Evolutionary conservation across 805 yeast species (phyloP).

Genomic region (Pichia phayaonensis): DNA sequence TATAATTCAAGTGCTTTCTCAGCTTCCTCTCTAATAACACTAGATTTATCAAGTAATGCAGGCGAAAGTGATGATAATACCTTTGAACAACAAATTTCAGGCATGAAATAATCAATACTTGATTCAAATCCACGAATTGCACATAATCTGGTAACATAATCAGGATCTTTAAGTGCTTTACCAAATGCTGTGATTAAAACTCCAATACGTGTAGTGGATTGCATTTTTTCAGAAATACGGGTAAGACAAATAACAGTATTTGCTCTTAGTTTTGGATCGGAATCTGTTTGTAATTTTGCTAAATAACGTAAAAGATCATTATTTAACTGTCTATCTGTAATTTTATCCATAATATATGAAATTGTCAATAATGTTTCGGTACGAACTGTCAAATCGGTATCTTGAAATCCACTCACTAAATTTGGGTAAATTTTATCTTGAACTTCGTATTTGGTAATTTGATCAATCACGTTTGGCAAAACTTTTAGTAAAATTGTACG

Average conservation of each 20-base stretch:
- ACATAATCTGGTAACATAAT: slow-evolving; percentile 63
- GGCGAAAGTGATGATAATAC: slow-evolving; percentile 81
- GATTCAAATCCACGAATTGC: slow-evolving; percentile 68
- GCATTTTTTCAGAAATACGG: slow-evolving; percentile 53
- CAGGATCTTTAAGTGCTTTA: slow-evolving; percentile 74
- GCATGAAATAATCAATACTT: slow-evolving; percentile 57
- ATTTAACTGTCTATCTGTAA: slow-evolving; percentile 74
- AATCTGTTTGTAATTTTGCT: slow-evolving; percentile 78
- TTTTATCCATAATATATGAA: slow-evolving; percentile 47
- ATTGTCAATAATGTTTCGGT: slow-evolving; percentile 69
- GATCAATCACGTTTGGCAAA: slow-evolving; percentile 46
- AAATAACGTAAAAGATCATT: slow-evolving; percentile 74
- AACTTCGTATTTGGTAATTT: slow-evolving; percentile 51
- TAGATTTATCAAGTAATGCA: slow-evolving; percentile 67
- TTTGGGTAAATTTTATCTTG: slow-evolving; percentile 62
- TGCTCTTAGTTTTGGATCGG: slow-evolving; percentile 67
- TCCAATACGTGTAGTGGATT: slow-evolving; percentile 48
- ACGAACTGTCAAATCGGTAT: slow-evolving; percentile 73
- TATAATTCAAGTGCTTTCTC: slow-evolving; percentile 57
- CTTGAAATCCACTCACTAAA: slow-evolving; percentile 76
- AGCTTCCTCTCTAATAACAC: slow-evolving; percentile 66
- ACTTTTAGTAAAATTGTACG: slow-evolving; percentile 63
- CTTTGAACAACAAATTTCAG: slow-evolving; percentile 71
- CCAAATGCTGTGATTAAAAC: slow-evolving; percentile 84
- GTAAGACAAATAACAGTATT: slow-evolving; percentile 67